Evolutionary conservation across 2,329 filamentous ascomycete genomes (phyloP).

Genomic region (Beauveria varroae): DNA sequence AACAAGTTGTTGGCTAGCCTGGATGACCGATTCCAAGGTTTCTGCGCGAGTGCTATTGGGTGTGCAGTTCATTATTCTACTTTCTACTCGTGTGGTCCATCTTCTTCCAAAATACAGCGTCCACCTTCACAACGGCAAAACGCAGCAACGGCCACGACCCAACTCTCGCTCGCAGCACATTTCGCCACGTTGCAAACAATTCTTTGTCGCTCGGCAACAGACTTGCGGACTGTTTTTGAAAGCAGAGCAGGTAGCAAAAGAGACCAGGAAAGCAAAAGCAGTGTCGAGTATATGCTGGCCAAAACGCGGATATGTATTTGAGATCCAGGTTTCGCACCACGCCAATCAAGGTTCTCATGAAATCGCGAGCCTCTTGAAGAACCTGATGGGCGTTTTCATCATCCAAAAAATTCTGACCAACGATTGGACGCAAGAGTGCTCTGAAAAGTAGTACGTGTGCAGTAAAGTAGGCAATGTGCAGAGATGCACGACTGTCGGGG

Average conservation of each 20-base stretch:
- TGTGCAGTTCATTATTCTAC: too few relatives aligned
- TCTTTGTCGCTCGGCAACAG: slow-evolving; percentile 8
- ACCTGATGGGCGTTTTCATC: not conserved
- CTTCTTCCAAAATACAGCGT: slow-evolving; percentile 18
- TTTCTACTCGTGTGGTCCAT: not conserved
- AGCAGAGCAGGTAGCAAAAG: slow-evolving; percentile 16
- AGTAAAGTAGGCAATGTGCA: slow-evolving; percentile 14
- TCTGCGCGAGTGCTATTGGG: too few relatives aligned
- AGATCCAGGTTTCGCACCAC: slow-evolving; percentile 14
- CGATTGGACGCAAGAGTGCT: slow-evolving; percentile 13
- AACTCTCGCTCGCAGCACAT: slow-evolving; percentile 15
- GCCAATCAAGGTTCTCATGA: slow-evolving; percentile 13
- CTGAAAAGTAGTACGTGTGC: slow-evolving; percentile 13
- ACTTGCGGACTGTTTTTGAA: slow-evolving; percentile 12
- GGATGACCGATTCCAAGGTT: too few relatives aligned
- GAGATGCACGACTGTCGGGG: slow-evolving; percentile 11
- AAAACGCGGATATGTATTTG: slow-evolving; percentile 16
- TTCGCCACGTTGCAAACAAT: slow-evolving; percentile 15
- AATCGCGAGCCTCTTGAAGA: slow-evolving; percentile 14
- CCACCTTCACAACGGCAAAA: slow-evolving; percentile 18
- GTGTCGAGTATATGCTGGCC: slow-evolving; percentile 16
- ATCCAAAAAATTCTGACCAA: not conserved
- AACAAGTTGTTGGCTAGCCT: too few relatives aligned
- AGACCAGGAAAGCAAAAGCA: slow-evolving; percentile 16
- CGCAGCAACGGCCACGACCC: slow-evolving; percentile 17